These are phyloP conservation scores for Nidularia sp. DNA, from an alignment of 768 basidiomycete genomes.

Conservation along the genomic window DNA sequence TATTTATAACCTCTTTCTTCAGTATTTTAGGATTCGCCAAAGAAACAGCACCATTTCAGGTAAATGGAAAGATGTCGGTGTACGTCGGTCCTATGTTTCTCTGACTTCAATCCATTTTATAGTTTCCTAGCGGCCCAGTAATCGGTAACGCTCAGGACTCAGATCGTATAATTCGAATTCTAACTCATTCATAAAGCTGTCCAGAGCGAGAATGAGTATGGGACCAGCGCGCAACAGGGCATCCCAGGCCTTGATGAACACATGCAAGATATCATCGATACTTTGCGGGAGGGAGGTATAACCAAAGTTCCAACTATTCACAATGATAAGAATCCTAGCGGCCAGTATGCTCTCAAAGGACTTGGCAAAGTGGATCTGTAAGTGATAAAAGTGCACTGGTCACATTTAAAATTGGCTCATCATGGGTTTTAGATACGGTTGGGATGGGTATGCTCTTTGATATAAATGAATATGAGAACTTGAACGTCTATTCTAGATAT, in stretches of 20 bases:
- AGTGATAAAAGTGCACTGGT: background rate
- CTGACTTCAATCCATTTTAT: too few species aligned
- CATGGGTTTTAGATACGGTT: slow-evolving; percentile 32
- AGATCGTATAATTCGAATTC: background rate
- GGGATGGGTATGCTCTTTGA: slow-evolving; percentile 17
- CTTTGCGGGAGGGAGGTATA: slow-evolving; percentile 29
- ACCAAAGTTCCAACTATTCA: slow-evolving; percentile 30
- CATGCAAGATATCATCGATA: slow-evolving; percentile 40
- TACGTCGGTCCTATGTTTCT: too few species aligned
- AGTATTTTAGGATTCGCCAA: slow-evolving; percentile 23
- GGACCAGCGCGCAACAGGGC: slow-evolving; percentile 16
- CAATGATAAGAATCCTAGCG: slow-evolving; percentile 25
- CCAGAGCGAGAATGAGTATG: slow-evolving; percentile 46
- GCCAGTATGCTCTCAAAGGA: slow-evolving; percentile 22
- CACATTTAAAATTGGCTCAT: too few species aligned
- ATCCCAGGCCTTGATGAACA: slow-evolving; percentile 29
- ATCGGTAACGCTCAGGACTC: slow-evolving; percentile 17
- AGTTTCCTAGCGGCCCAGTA: slow-evolving; percentile 36
- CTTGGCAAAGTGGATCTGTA: slow-evolving; percentile 31
- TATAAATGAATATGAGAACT: background rate
- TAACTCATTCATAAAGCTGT: slow-evolving; percentile 13
- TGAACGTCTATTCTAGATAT: slow-evolving; percentile 28
- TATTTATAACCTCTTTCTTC: background rate
- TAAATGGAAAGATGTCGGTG: slow-evolving; percentile 1
- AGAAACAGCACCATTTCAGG: slow-evolving; percentile 27